Conservation (phyloP, 73 alveolate genomes). For the Breviolum minutum region DNA sequence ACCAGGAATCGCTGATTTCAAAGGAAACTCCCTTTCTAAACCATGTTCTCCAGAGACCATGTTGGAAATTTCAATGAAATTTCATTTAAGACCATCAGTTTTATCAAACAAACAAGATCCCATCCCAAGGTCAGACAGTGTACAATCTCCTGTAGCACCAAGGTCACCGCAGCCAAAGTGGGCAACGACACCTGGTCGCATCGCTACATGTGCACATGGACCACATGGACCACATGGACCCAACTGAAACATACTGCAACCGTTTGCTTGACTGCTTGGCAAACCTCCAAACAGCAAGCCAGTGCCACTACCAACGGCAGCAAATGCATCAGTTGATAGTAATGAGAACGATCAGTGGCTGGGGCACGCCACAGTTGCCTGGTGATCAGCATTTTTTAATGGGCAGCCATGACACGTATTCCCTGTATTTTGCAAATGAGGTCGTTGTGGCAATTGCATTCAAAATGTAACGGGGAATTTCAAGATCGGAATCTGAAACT, state of each 20-base stretch:
- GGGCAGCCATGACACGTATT: no score
- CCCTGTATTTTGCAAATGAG: no score
- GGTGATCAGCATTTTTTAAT: not conserved
- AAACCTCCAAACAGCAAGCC: conserved; percentile 19
- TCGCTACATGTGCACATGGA: not conserved
- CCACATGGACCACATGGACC: not conserved
- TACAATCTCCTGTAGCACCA: not conserved
- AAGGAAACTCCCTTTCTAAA: no score
- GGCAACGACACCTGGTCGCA: not conserved
- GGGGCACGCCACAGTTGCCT: conserved; percentile 2
- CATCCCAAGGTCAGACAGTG: not conserved
- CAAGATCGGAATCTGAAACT: no score
- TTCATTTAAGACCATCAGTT: no score
- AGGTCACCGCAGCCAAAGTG: not conserved
- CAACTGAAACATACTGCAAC: not conserved
- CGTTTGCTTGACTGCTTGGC: not conserved
- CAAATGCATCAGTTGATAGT: conserved; percentile 49
- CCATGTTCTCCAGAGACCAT: no score
- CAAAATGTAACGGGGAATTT: no score
- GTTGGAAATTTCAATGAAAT: no score
- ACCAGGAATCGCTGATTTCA: no score
- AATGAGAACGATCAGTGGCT: conserved; percentile 5
- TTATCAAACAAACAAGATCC: no score
- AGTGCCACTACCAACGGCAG: conserved; percentile 56
- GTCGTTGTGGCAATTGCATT: no score